Percentiles rank a stretch among this genome's conserved stretches.
phyloP scores from a whole-genome alignment of 345 rosid genomes.

The Eucalyptus regnans region DNA sequence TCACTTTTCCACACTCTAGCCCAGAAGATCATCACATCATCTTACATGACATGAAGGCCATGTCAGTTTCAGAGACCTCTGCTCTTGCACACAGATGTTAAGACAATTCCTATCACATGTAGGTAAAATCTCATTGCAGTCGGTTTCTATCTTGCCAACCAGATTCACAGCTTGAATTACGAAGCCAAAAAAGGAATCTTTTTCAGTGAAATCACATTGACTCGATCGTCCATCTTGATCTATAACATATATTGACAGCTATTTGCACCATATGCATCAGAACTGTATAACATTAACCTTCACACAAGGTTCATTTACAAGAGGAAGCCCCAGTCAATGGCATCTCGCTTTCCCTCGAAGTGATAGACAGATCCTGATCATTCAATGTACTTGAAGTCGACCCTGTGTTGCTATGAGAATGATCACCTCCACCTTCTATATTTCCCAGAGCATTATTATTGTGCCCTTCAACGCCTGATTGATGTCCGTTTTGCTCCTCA shows the following conservation, averaged over 20 bases:
- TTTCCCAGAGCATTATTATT: background rate
- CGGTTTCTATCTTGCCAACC: background rate
- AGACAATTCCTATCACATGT: background rate
- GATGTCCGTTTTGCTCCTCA: background rate
- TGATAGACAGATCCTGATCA: background rate
- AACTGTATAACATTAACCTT: background rate
- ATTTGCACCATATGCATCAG: background rate
- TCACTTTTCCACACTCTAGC: background rate
- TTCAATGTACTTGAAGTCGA: background rate
- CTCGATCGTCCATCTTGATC: background rate
- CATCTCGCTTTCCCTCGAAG: constrained; percentile 7
- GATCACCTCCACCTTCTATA: background rate
- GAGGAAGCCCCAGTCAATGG: constrained; percentile 8
- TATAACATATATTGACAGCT: background rate
- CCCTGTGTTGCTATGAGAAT: background rate
- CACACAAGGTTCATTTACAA: background rate
- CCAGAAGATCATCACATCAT: background rate
- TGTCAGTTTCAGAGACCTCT: background rate
- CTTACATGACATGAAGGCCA: background rate
- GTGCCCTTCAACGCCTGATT: background rate
- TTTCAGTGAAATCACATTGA: background rate
- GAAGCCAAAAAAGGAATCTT: background rate
- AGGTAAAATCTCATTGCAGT: background rate
- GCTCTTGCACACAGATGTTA: background rate
- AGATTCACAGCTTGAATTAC: background rate